A percentile compares a stretch with the other conserved stretches of the same genome.
Conservation (phyloP, 257 asterid species). For the Penstemon davidsonii region DNA sequence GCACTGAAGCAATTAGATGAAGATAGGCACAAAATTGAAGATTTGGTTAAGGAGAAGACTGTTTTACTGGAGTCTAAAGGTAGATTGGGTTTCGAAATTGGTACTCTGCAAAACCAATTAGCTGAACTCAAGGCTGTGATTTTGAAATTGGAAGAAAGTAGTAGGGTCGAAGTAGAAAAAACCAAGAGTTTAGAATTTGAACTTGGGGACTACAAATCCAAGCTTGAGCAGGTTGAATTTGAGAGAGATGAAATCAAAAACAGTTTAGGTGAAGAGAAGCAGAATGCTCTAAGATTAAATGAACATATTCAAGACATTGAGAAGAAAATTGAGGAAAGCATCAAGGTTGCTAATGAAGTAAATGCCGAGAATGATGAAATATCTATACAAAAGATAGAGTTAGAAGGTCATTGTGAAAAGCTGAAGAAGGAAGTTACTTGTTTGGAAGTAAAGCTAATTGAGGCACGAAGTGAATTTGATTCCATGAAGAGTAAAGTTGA, state of each 20-base stretch:
- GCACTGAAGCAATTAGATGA: constrained; percentile 40
- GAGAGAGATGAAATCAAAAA: constrained; percentile 44
- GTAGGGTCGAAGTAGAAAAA: constrained; percentile 33
- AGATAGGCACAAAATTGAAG: constrained; percentile 33
- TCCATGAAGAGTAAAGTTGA: constrained; percentile 43
- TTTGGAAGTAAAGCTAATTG: constrained; percentile 32
- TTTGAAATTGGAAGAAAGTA: constrained; percentile 36
- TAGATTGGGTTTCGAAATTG: constrained; percentile 40
- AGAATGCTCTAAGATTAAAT: constrained; percentile 36
- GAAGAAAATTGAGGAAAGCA: constrained; percentile 36
- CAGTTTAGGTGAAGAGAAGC: constrained; percentile 44
- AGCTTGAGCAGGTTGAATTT: constrained; percentile 36
- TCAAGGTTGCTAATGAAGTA: constrained; percentile 28
- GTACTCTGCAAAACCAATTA: constrained; percentile 44
- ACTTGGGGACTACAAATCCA: constrained; percentile 35
- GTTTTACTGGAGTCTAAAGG: constrained; percentile 42
- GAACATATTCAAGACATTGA: constrained; percentile 45
- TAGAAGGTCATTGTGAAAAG: constrained; percentile 39
- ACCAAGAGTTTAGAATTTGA: constrained; percentile 45
- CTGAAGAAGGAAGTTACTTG: constrained; percentile 46
- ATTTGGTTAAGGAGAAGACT: constrained; percentile 43
- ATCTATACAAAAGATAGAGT: constrained; percentile 40
- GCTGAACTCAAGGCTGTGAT: constrained; percentile 38
- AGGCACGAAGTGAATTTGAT: constrained; percentile 37
- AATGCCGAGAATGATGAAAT: constrained; percentile 44